Conservation (phyloP, 371 early-diverging fungal genomes). For the Mortierella sp. region DNA sequence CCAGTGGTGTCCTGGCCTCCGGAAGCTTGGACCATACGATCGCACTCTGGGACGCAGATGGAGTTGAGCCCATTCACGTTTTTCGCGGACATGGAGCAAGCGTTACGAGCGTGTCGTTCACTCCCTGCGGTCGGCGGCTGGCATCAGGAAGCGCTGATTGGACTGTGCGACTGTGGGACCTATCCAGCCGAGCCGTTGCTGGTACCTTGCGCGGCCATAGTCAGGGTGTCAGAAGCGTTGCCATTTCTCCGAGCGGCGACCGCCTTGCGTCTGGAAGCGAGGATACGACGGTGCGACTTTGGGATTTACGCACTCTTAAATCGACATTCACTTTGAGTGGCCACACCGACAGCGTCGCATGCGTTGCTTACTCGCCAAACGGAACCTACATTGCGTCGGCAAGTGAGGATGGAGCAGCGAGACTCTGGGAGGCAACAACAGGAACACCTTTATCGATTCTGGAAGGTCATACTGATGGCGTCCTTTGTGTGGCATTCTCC, state of each 20-base stretch:
- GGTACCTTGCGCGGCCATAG: background rate
- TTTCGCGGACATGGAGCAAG: background rate
- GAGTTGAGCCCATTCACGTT: background rate
- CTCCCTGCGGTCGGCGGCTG: background rate
- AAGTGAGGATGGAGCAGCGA: background rate
- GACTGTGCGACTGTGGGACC: background rate
- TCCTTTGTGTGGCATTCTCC: no score
- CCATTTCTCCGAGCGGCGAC: background rate
- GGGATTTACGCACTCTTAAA: no score
- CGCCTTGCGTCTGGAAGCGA: background rate
- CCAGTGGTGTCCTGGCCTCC: background rate
- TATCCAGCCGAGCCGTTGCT: background rate
- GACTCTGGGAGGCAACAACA: background rate
- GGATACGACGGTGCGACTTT: background rate
- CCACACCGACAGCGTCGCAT: background rate
- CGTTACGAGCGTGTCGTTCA: background rate
- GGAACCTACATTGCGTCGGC: background rate
- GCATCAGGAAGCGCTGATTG: background rate
- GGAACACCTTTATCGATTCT: background rate
- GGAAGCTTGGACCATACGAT: background rate
- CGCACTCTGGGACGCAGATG: background rate
- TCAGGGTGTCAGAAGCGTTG: background rate
- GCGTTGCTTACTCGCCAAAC: background rate
- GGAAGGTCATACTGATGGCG: no score
- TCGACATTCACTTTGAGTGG: background rate